These are phyloP conservation scores for Helianthus annuus DNA, from an alignment of 129 eudicot species.

Conservation along the genomic window DNA sequence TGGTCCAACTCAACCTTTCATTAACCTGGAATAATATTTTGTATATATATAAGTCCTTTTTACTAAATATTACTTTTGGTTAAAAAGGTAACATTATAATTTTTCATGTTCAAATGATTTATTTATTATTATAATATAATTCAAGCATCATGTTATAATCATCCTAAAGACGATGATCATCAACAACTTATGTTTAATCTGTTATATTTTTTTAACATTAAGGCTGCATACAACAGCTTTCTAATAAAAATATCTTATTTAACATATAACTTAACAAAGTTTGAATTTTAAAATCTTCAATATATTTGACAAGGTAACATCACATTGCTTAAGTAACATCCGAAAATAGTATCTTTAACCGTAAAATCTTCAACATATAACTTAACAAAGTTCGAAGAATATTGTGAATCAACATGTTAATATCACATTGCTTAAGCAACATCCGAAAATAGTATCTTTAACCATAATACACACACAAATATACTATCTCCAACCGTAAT, in stretches of 20 bases:
- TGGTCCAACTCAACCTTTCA: conserved; percentile 6
- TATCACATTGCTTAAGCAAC: too few species aligned
- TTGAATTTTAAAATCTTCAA: background rate
- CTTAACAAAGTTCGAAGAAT: too few species aligned
- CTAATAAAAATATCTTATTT: background rate
- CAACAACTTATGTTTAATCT: background rate
- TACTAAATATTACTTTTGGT: background rate
- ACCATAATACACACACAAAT: too few species aligned
- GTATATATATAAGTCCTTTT: background rate
- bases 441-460: too few species aligned
- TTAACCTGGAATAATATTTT: background rate
- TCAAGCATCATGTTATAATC: background rate
- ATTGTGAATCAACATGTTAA: background rate
- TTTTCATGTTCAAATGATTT: background rate
- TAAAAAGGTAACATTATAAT: background rate
- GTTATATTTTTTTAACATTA: background rate
- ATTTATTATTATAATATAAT: background rate
- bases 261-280: background rate
- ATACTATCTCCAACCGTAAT: too few species aligned
- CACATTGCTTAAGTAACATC: too few species aligned
- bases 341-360: too few species aligned
- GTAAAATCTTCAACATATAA: too few species aligned
- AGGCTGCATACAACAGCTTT: background rate
- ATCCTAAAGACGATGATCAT: background rate
- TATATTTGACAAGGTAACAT: too few species aligned